These are phyloP conservation scores for Thyridium curvatum DNA, from an alignment of 2,329 filamentous ascomycete genomes.

Conservation along the genomic window DNA sequence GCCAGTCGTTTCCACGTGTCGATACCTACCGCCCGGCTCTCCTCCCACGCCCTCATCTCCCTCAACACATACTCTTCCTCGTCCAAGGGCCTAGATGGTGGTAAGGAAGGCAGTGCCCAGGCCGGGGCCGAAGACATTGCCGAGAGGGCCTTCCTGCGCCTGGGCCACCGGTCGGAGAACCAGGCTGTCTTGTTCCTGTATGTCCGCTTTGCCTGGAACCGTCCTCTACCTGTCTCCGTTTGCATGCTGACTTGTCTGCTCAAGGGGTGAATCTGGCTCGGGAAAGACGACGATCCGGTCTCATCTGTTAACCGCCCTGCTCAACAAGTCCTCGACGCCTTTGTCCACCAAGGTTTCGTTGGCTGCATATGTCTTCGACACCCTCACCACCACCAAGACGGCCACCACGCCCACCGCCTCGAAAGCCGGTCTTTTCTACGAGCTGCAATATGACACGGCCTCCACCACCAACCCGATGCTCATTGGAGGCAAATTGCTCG, in stretches of 20 bases:
- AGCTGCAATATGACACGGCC: slow-evolving; percentile 92
- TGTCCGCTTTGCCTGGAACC: slow-evolving; percentile 31
- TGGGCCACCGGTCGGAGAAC: slow-evolving; percentile 86
- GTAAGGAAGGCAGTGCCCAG: slow-evolving; percentile 86
- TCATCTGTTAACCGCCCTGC: slow-evolving; percentile 77
- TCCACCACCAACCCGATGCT: slow-evolving; percentile 78
- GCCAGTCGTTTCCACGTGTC: slow-evolving; percentile 89
- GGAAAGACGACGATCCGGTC: slow-evolving; percentile 94
- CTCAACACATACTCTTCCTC: slow-evolving; percentile 94
- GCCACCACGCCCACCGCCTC: slow-evolving; percentile 92
- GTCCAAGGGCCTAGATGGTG: slow-evolving; percentile 81
- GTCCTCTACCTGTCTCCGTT: not conserved
- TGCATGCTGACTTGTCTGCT: slow-evolving; percentile 17
- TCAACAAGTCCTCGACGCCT: slow-evolving; percentile 87
- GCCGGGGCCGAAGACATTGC: slow-evolving; percentile 90
- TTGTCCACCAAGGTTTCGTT: slow-evolving; percentile 89
- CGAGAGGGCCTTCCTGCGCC: slow-evolving; percentile 73
- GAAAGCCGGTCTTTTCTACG: slow-evolving; percentile 91
- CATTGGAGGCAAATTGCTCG: slow-evolving; percentile 89
- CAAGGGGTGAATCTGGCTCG: slow-evolving; percentile 87
- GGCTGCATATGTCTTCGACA: slow-evolving; percentile 92
- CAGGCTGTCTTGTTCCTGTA: slow-evolving; percentile 91
- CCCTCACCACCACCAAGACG: slow-evolving; percentile 93
- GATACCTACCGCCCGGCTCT: slow-evolving; percentile 79
- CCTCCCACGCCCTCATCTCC: slow-evolving; percentile 84